Base-by-base conservation (phyloP, 2,329 filamentous ascomycete species). In the Alternaria ethzedia region DNA sequence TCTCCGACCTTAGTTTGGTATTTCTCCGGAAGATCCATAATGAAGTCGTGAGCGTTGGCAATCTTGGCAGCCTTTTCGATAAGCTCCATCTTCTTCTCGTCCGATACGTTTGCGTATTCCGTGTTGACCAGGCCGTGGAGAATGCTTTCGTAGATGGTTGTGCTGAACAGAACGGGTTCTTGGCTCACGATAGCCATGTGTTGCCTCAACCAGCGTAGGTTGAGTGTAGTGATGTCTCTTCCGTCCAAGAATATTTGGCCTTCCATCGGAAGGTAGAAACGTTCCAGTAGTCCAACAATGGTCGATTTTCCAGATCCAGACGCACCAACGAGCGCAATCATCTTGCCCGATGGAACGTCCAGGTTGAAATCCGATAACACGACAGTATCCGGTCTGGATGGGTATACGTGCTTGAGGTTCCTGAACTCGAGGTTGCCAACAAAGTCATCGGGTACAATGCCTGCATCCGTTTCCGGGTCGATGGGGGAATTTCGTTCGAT, bases 1-100 rank as follows among this genome's bases (percentile, higher is more conserved):
- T 98, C 94, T 60, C 96, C 96, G n/a, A 98, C 95, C 69, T 96
- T 90, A 0, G 96, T 98, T 69, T 97, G 88, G 73, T 98, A 98
- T 2, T 92, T 91, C 70, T 98, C 91, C 0, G 96, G 94, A 1
- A 98, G 86, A 12, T 86, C 82, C 6, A 84, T 87, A 69, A 99
- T 90, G 77, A 99, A 99, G 68, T 97, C 94, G 77, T 98, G 94
- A 1, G 95, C 95, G 71, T 98, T 97, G 13, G 96, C 92, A 86
- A 92, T 96, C 79, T 89, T 92, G 9, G 96, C 93, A 15, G 96
- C 96, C 45, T 92, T 87, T 54, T 91, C 86, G 43, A 98, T 88
- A 17, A 95, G 85, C 59, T 91, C 87, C 56, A 82, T 86, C 61
- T 93, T 88, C 74, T 88, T 87, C 54, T 94, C 90, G 32, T 90